Base-by-base conservation (phyloP, 169 alveolate genomes). In the Plasmodium sp. region DNA sequence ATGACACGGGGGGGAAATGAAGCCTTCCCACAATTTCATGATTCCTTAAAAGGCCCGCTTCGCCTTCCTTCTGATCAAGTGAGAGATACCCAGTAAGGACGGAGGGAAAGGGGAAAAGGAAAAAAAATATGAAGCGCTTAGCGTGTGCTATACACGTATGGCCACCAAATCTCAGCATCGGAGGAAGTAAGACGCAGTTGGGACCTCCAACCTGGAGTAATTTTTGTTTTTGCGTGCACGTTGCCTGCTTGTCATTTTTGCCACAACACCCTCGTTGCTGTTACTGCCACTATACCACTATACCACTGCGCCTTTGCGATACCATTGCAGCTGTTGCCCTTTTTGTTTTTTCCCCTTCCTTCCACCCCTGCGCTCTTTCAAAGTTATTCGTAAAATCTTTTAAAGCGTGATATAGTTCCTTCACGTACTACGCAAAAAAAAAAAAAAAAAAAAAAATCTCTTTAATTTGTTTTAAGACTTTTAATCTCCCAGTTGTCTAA, bases 381-480 rank as follows among this genome's bases (percentile, higher is more conserved):
- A 88, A 34, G 36, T 79, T 80, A 80, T 88, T 81, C 72, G 51
- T 80, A 54, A 79, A 81, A 62, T 79, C 83, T 88, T 88, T 88
- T 80, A 88, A 88, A 48, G 73, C 80, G 33, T 27, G 67, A 74
- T 74, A 51, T 74, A 67, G 84, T 84, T 39, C 31, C 92, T 73
- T 74, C 62, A 71, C 83, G 81, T 45, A 33, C 54, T 77, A 22
- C 10, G 80, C 71, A 85, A 18, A 75, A 34, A 77, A 51, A 22
- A 22, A 22, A 48, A 22, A 48, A 72, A 54, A 39, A 56, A 85
- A 51, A 51, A 73, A 56, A 39, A 58, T 79, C 31, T 81, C 88
- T 88, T 88, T 88, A 88, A 88, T 88, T 88, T 88, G 94, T 88
- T 88, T 79, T 88, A 80, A 62, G 56, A 79, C 84, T 79, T 22